phyloP scores from a whole-genome alignment of 1,284 basidiomycete genomes.

The Phellinidium pouzarii region DNA sequence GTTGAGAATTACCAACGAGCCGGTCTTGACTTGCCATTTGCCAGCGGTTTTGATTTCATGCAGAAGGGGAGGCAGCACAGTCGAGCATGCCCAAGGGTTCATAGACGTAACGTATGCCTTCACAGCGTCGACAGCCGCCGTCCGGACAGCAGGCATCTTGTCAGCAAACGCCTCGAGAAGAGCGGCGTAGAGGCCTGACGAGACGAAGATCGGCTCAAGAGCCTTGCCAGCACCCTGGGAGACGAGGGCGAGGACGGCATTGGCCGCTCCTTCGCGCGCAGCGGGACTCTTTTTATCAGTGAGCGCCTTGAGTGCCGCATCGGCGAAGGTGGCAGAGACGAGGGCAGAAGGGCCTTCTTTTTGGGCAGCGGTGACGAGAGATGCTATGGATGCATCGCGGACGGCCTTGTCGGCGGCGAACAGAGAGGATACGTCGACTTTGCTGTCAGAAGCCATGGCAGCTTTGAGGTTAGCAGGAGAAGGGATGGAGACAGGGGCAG shows the following conservation, averaged over 20 bases:
- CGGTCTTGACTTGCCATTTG: constrained; percentile 99
- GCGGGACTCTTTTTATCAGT: constrained; percentile 87
- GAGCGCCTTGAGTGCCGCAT: constrained; percentile 81
- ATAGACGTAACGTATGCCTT: constrained; percentile 73
- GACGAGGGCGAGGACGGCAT: constrained; percentile 66
- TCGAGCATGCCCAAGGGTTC: constrained; percentile 86
- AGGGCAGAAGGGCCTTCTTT: constrained; percentile 85
- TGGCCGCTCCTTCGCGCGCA: constrained; percentile 79
- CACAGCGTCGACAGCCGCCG: constrained; percentile 82
- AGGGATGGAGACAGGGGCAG: constrained; percentile 37
- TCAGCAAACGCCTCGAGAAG: constrained; percentile 91
- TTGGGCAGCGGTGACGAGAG: constrained; percentile 70
- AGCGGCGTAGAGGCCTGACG: constrained; percentile 77
- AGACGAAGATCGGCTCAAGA: constrained; percentile 86
- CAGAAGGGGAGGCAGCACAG: constrained; percentile 87
- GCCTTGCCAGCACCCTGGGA: constrained; percentile 77
- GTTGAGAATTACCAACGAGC: constrained; percentile 80
- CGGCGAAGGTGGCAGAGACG: constrained; percentile 68
- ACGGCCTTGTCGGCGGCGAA: constrained; percentile 70
- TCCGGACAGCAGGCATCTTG: constrained; percentile 83
- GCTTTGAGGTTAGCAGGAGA: constrained; percentile 63
- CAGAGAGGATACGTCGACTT: constrained; percentile 58
- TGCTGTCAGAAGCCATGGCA: constrained; percentile 34
- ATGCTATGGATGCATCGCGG: constrained; percentile 62
- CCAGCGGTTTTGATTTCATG: constrained; percentile 94